Evolutionary conservation across 192 early-diverging fungal genomes (phyloP), one percentile per base, ranked within the genome.

Genomic region (Backusella liffmaniae): DNA sequence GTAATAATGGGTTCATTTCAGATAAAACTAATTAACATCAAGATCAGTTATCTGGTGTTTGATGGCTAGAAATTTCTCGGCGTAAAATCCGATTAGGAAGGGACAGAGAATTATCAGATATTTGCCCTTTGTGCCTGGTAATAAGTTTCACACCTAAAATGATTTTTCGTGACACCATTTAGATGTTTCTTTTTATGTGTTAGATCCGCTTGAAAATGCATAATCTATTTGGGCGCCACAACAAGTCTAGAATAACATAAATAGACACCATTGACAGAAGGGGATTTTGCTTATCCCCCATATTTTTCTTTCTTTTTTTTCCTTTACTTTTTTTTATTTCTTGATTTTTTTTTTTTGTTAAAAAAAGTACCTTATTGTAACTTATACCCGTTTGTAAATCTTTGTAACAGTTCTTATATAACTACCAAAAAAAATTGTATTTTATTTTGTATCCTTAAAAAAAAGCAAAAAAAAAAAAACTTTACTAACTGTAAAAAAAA

Each of bases 211-310:
- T 62, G 21, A 29, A 62, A 62, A 62, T 62, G 56, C 56, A 62
- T 62, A 62, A 62, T 62, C 56, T 62, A 62, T 29, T 62, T 23
- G 37, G 56, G 56, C 56, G 56, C 56, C 56, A 62, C 56, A 56
- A 26, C 53, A 29, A 29, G 56, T 62, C 56, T 62, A 62, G 56
- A 62, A 62, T 62, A 49, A 62, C 56, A 62, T 62, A 62, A 62
- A 62, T 62, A 62, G 23, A 62, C 3, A 62, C 56, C 56, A 13
- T 62, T 62, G 56, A 62, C 56, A 62, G 10, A 21, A 10, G 21
- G 26, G 26, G 56, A 29, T 62, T 62, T 62, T 29, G n/a, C 21
- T 26, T 6, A 62, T 62, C 56, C 56, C 56, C 56, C 53, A 56
- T 53, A n/a, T 53, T 53, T 53, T 53, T 53, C n/a, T 53, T 53